Evolutionary conservation across 371 early-diverging fungal species (phyloP).

Genomic region (Phascolomyces articulosus): DNA sequence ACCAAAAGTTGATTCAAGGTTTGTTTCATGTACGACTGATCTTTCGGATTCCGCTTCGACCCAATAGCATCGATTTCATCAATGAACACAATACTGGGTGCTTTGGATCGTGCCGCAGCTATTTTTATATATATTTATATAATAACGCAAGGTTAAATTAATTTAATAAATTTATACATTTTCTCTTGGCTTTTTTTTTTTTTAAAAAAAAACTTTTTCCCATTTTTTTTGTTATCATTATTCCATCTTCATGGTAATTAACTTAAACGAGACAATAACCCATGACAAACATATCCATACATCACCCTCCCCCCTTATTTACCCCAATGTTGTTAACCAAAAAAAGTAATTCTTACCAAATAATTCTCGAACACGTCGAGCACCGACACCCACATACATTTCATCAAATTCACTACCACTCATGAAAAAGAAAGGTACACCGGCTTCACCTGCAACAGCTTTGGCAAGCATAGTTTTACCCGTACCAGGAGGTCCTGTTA

Average conservation of each 20-base stretch:
- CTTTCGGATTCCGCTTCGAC: slow-evolving; percentile 88
- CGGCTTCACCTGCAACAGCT: slow-evolving; percentile 90
- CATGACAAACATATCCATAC: too few relatives aligned
- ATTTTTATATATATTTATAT: background rate
- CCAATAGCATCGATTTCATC: slow-evolving; percentile 99
- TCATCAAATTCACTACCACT: slow-evolving; percentile 96
- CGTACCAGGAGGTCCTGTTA: slow-evolving; percentile 99
- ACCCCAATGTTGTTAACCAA: background rate
- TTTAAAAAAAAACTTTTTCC: too few relatives aligned
- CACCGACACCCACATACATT: slow-evolving; percentile 98
- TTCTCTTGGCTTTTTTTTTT: too few relatives aligned
- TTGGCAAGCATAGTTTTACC: slow-evolving; percentile 91
- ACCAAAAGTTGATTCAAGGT: slow-evolving; percentile 94
- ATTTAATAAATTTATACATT: too few relatives aligned
- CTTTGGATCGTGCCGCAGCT: slow-evolving; percentile 83
- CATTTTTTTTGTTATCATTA: too few relatives aligned
- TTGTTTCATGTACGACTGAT: slow-evolving; percentile 89
- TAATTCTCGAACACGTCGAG: slow-evolving; percentile 72
- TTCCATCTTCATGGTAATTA: too few relatives aligned
- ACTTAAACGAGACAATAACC: too few relatives aligned
- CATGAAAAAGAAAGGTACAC: slow-evolving; percentile 95
- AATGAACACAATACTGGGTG: slow-evolving; percentile 99
- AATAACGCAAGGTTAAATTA: too few relatives aligned
- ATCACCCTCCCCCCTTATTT: background rate
- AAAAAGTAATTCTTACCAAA: slow-evolving; percentile 45